Conservation (phyloP, 2,329 filamentous ascomycete genomes). For the Monilinia fructigena region DNA sequence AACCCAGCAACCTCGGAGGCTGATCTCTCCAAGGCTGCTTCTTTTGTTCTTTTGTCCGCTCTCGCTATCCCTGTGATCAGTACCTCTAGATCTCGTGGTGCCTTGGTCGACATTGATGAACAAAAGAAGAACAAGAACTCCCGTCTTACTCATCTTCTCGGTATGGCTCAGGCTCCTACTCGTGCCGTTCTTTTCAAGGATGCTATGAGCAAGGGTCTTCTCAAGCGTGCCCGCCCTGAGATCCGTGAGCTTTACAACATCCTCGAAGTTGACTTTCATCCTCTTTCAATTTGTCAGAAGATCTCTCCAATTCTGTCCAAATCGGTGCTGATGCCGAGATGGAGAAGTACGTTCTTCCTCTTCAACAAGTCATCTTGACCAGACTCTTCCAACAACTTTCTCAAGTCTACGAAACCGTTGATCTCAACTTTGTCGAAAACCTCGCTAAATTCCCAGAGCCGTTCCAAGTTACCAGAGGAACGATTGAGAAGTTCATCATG, state of each 20-base stretch:
- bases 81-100: slow-evolving; percentile 92
- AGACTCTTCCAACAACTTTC: slow-evolving; percentile 98
- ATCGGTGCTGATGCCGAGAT: slow-evolving; percentile 93
- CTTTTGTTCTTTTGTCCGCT: slow-evolving; percentile 91
- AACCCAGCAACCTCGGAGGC: slow-evolving; percentile 87
- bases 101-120: slow-evolving; percentile 94
- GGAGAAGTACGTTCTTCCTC: slow-evolving; percentile 92
- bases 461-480: slow-evolving; percentile 85
- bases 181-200: slow-evolving; percentile 93
- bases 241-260: slow-evolving; percentile 98
- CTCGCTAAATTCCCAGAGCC: slow-evolving; percentile 95
- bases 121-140: slow-evolving; percentile 99
- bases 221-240: slow-evolving; percentile 89
- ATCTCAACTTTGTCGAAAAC: slow-evolving; percentile 87
- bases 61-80: slow-evolving; percentile 99
- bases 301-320: slow-evolving; percentile 94
- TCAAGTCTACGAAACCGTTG: slow-evolving; percentile 97
- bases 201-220: slow-evolving; percentile 88
- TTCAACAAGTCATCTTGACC: slow-evolving; percentile 98
- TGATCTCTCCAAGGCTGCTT: slow-evolving; percentile 90
- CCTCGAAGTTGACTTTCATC: slow-evolving; percentile 98
- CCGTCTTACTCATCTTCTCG: slow-evolving; percentile 89
- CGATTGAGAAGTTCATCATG: slow-evolving; percentile 99
- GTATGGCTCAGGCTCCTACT: slow-evolving; percentile 86
- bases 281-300: slow-evolving; percentile 97